Percentiles rank a stretch among this genome's conserved stretches.
Conservation (phyloP, 441 rosid species). For the Gossypium armourianum region DNA sequence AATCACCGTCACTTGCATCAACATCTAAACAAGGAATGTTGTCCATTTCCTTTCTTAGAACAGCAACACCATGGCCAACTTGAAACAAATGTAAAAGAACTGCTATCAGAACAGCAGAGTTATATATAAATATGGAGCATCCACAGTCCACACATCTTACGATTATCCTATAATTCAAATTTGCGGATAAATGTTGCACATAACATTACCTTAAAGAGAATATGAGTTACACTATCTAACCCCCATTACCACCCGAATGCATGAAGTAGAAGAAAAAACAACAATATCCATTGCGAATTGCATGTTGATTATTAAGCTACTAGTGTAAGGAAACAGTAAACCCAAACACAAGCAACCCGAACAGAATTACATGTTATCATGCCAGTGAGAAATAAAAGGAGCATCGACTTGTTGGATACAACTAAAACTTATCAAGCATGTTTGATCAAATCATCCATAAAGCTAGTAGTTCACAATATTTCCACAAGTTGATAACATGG, state of each 20-base stretch:
- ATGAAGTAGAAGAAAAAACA: background rate
- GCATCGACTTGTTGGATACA: background rate
- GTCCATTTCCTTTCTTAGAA: constrained; percentile 23
- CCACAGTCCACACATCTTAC: background rate
- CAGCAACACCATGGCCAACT: constrained; percentile 35
- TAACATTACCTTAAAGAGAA: background rate
- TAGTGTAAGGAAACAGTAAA: background rate
- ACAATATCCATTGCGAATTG: background rate
- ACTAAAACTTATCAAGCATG: background rate
- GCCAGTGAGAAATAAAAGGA: background rate
- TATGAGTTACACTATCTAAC: background rate
- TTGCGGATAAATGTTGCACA: background rate
- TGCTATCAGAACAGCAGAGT: background rate
- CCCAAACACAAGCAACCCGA: background rate
- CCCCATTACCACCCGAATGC: background rate
- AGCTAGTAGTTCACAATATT: background rate
- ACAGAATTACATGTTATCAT: background rate
- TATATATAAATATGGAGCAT: background rate
- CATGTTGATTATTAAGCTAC: background rate
- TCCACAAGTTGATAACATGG: background rate
- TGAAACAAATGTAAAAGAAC: constrained; percentile 18
- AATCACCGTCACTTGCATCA: constrained; percentile 29
- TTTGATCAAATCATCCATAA: constrained; percentile 2
- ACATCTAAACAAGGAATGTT: constrained; percentile 29
- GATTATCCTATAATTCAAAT: background rate